Conservation (phyloP, 306 rosid species). For the Sophora flavescens region DNA sequence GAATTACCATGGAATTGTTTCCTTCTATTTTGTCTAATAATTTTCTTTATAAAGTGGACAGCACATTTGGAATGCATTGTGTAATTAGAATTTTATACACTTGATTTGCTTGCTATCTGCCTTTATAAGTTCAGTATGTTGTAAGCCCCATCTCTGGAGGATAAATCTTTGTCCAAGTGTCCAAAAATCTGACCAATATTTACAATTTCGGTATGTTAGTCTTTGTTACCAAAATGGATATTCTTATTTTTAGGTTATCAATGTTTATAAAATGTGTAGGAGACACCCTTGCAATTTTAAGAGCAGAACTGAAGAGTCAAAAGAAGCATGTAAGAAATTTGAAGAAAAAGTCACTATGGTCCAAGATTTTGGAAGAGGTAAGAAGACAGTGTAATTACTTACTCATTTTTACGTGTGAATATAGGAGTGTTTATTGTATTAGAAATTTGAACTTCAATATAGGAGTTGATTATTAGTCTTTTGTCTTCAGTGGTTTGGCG, state of each 20-base stretch:
- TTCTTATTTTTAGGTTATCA: conserved; percentile 41
- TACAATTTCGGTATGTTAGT: conserved; percentile 23
- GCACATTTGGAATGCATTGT: conserved; percentile 2
- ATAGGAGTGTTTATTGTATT: background rate
- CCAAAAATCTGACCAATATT: conserved; percentile 33
- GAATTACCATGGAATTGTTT: conserved; percentile 19
- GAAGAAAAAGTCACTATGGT: conserved; percentile 97
- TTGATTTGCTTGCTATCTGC: conserved; percentile 22
- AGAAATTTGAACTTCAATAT: conserved; percentile 24
- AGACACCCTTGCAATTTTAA: conserved; percentile 91
- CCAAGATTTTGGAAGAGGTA: conserved; percentile 98
- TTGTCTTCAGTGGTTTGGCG: conserved; percentile 16
- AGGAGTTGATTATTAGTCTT: conserved; percentile 26
- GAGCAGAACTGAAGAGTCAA: conserved; percentile 94
- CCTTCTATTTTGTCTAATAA: background rate
- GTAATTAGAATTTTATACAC: conserved; percentile 10
- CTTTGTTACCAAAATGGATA: conserved; percentile 21
- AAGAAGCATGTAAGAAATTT: conserved; percentile 89
- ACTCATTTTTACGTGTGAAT: conserved; percentile 36
- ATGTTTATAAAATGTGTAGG: conserved; percentile 62
- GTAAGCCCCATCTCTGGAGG: conserved; percentile 1
- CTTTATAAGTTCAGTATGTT: conserved; percentile 14
- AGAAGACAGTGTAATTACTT: conserved; percentile 47
- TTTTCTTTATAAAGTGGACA: background rate
- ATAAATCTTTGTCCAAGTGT: conserved; percentile 16